These are phyloP conservation scores for Fomitopsis pulvina DNA, from an alignment of 768 basidiomycete genomes.

Conservation along the genomic window DNA sequence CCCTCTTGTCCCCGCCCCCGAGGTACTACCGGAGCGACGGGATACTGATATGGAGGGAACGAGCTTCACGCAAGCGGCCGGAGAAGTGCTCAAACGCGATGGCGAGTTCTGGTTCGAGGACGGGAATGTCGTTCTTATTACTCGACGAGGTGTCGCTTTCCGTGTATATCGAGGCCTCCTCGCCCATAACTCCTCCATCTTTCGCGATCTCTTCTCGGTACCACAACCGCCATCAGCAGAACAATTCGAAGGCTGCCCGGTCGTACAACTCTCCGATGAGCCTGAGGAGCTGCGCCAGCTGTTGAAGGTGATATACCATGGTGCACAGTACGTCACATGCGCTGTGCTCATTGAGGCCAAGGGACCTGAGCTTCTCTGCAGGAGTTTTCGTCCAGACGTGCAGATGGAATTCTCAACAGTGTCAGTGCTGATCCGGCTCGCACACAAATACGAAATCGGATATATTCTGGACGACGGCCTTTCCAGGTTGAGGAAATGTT, in stretches of 20 bases:
- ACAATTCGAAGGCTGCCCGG: constrained; percentile 2
- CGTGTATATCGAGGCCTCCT: constrained; percentile 21
- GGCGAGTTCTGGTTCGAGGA: constrained; percentile 23
- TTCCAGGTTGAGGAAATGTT: background rate
- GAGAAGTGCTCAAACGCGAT: too few species aligned
- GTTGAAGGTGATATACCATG: too few species aligned
- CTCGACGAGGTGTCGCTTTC: constrained; percentile 17
- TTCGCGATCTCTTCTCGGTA: background rate
- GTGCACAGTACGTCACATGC: too few species aligned
- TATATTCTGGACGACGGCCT: background rate
- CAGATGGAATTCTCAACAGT: background rate
- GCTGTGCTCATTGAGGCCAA: too few species aligned
- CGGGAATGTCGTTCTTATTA: constrained; percentile 21
- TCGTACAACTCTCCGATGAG: background rate
- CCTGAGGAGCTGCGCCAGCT: background rate
- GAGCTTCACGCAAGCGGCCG: too few species aligned
- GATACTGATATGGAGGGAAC: too few species aligned
- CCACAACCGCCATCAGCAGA: background rate
- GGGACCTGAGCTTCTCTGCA: background rate
- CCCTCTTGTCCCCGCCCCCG: too few species aligned
- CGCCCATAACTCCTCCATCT: constrained; percentile 18
- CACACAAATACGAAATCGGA: background rate
- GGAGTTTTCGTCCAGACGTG: background rate
- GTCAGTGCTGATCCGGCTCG: background rate
- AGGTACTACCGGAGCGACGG: too few species aligned